Percentiles rank a stretch among this genome's conserved stretches.
These are phyloP conservation scores for Russula griseocarnosa DNA, from an alignment of 768 basidiomycete genomes.

Conservation along the genomic window DNA sequence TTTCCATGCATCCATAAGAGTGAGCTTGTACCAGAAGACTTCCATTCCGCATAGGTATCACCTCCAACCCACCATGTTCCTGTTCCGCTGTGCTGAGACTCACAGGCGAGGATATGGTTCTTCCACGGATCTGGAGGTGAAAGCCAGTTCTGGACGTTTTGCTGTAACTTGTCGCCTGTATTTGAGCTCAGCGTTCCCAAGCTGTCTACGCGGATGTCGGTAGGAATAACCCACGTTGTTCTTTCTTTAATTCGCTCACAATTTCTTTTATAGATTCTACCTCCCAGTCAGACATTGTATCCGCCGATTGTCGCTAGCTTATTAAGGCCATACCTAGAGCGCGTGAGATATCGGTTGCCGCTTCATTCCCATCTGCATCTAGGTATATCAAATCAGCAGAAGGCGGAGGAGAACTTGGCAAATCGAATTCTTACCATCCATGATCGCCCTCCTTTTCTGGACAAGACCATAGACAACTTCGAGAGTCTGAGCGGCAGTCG, in stretches of 20 bases:
- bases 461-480: slow-evolving; percentile 6
- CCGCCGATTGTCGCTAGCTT: accelerated
- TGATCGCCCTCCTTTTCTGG: background rate
- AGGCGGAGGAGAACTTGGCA: background rate
- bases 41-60: slow-evolving; percentile 4
- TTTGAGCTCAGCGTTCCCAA: background rate
- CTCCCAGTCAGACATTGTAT: background rate
- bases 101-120: background rate
- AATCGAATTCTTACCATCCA: background rate
- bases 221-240: background rate
- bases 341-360: background rate
- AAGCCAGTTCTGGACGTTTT: background rate
- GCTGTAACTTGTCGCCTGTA: slow-evolving; percentile 5
- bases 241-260: background rate
- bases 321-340: background rate
- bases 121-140: slow-evolving; percentile 13
- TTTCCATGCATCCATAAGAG: slow-evolving; percentile 14
- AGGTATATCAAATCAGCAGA: background rate
- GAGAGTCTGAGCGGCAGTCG: background rate
- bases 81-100: background rate
- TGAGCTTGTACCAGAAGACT: background rate
- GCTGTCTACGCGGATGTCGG: too few species aligned
- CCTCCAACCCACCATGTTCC: slow-evolving; percentile 3
- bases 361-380: background rate
- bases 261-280: slow-evolving; percentile 2